A percentile compares a stretch with the other conserved stretches of the same genome.
phyloP scores from a whole-genome alignment of 2,329 filamentous ascomycete species.

The Curvularia verruculosa region DNA sequence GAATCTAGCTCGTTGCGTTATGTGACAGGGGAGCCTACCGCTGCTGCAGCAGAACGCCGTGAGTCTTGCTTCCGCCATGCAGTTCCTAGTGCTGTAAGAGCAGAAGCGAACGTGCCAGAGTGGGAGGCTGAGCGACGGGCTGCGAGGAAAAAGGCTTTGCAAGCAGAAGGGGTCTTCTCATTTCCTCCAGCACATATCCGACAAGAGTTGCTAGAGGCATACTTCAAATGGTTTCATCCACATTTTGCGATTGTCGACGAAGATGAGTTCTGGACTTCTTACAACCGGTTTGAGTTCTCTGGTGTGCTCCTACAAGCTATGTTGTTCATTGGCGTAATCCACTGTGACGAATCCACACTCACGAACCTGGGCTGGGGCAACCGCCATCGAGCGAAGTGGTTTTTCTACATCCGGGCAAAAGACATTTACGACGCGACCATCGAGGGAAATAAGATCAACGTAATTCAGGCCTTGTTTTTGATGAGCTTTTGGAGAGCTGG shows the following conservation, averaged over 20 bases:
- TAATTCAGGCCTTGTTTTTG: conserved; percentile 60
- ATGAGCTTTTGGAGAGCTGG: conserved; percentile 63
- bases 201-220: conserved; percentile 56
- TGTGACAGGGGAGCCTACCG: conserved; percentile 47
- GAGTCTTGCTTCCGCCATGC: conserved; percentile 35
- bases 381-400: conserved; percentile 58
- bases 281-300: conserved; percentile 54
- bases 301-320: conserved; percentile 60
- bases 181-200: conserved; percentile 55
- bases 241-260: conserved; percentile 62
- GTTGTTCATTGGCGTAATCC: conserved; percentile 61
- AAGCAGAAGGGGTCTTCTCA: conserved; percentile 52
- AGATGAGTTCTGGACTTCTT: conserved; percentile 50
- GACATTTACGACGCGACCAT: conserved; percentile 61
- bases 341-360: conserved; percentile 58
- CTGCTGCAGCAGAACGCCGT: conserved; percentile 39
- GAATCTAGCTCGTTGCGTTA: conserved; percentile 59
- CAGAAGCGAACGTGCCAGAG: conserved; percentile 47
- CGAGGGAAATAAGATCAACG: conserved; percentile 58
- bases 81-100: conserved; percentile 42
- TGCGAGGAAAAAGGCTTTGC: conserved; percentile 46
- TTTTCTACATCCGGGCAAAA: conserved; percentile 59
- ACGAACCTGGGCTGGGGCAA: conserved; percentile 55
- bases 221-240: conserved; percentile 64
- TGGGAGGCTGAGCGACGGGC: conserved; percentile 45